These are phyloP conservation scores for Mangifera indica DNA, from an alignment of 345 rosid species.

Conservation along the genomic window DNA sequence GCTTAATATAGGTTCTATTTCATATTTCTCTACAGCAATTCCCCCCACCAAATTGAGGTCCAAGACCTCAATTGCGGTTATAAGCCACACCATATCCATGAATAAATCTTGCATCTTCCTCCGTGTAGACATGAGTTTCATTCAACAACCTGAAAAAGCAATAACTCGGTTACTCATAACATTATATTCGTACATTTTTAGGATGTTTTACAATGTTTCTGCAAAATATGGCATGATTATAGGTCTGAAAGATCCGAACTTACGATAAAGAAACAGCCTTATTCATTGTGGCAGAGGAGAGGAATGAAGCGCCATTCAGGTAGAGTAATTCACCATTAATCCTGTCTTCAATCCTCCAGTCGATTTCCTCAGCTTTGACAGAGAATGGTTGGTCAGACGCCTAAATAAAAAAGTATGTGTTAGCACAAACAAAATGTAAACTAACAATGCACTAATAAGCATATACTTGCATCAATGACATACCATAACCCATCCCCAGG, in stretches of 20 bases:
- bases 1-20: not conserved
- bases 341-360: constrained; percentile 62
- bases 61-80: constrained; percentile 42
- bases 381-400: constrained; percentile 84
- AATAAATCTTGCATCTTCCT: constrained; percentile 83
- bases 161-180: not conserved
- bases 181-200: too few relatives aligned
- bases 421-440: not conserved
- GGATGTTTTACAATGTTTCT: too few relatives aligned
- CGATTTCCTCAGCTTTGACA: constrained; percentile 60
- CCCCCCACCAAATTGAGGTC: constrained; percentile 20
- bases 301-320: constrained; percentile 76
- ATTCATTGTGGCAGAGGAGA: constrained; percentile 81
- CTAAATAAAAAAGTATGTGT: constrained; percentile 23
- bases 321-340: constrained; percentile 66
- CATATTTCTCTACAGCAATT: constrained; percentile 28
- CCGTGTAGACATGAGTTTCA: constrained; percentile 91
- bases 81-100: constrained; percentile 87
- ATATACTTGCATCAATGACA: constrained; percentile 6
- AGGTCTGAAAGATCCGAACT: constrained; percentile 20
- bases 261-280: constrained; percentile 76
- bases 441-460: not conserved
- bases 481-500: constrained; percentile 99
- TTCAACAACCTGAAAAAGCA: constrained; percentile 60
- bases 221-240: too few relatives aligned